phyloP scores from a whole-genome alignment of 805 yeast species.

The Candida dajiaensis region DNA sequence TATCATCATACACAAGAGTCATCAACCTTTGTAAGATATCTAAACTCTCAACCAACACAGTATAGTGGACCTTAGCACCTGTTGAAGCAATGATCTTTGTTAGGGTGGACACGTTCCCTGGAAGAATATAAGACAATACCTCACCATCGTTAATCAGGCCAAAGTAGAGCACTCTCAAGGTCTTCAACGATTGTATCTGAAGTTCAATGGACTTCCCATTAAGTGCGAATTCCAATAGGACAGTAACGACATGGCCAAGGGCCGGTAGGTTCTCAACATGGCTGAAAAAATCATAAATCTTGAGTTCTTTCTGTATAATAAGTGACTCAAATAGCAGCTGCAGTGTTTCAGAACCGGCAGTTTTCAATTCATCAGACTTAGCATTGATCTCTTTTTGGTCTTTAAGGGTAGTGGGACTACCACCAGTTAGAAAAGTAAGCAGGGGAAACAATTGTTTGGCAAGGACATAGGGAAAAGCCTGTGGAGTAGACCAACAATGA shows the following conservation, averaged over 20 bases:
- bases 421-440: conserved; percentile 41
- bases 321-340: conserved; percentile 27
- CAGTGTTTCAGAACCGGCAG: conserved; percentile 31
- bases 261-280: conserved; percentile 34
- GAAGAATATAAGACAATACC: conserved; percentile 40
- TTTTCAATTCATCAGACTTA: conserved; percentile 32
- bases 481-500: conserved; percentile 40
- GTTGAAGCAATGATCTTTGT: conserved; percentile 31
- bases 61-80: conserved; percentile 31
- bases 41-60: conserved; percentile 29
- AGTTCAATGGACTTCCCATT: conserved; percentile 24
- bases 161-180: conserved; percentile 30
- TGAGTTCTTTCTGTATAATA: conserved; percentile 13
- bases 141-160: conserved; percentile 40
- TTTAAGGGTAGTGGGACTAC: conserved; percentile 33
- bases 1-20: conserved; percentile 36
- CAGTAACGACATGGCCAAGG: conserved; percentile 42
- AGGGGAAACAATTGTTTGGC: conserved; percentile 43
- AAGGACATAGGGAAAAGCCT: conserved; percentile 30
- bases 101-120: conserved; percentile 44
- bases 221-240: conserved; percentile 32
- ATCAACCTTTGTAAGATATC: conserved; percentile 27
- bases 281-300: conserved; percentile 23
- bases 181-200: conserved; percentile 28
- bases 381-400: conserved; percentile 15